Base-by-base conservation (phyloP, 495 filamentous ascomycete species). In the Geopyxis carbonaria region DNA sequence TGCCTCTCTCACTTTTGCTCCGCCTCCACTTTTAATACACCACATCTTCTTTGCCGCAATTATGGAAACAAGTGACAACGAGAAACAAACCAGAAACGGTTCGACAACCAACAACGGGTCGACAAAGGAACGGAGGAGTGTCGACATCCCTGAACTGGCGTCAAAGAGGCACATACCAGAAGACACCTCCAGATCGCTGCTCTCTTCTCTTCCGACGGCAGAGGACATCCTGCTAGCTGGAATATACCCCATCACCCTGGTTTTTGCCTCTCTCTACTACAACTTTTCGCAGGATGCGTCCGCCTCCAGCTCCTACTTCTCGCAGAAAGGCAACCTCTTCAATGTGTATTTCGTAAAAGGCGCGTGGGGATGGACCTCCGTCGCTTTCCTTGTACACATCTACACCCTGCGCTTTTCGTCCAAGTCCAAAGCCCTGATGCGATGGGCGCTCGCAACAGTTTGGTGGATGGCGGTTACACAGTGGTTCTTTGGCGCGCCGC, bases 341-440 rank as follows among this genome's bases (percentile, higher is more conserved):
- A 97, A 97, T 57, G 44, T 74, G 31, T 66, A 80, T 45, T 95
- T 97, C 45, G 89, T 97, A 46, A 97, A 97, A 64, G 67, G 78
- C 33, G 89, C 84, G 34, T 97, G 89, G 89, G 65, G 77, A 22
- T 97, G 89, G 89, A 72, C 79, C 15, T 82, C 80, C 0, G 44
- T 67, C 16, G 72, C 78, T 5, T 80, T 91, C 45, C 55, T 68
- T 9, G 42, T 70, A 53, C 61, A 21, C 53, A 47, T 16, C 22
- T 49, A n/a, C 16, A 42, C 10, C 41, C 47, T 5, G 27, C 53
- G 6, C 32, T 56, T 0, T 16, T 64, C 47, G 40, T 52, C 56
- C n/a, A 51, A 63, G 9, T 38, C 67, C 0, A 63, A 69, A 27
- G 80, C 75, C 0, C 28, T 60, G 5, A 29, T 75, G 7, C 64